Evolutionary conservation across 1,284 basidiomycete genomes (phyloP), one percentile per base, ranked within the genome.

Genomic region (Cystobasidium slooffiae): DNA sequence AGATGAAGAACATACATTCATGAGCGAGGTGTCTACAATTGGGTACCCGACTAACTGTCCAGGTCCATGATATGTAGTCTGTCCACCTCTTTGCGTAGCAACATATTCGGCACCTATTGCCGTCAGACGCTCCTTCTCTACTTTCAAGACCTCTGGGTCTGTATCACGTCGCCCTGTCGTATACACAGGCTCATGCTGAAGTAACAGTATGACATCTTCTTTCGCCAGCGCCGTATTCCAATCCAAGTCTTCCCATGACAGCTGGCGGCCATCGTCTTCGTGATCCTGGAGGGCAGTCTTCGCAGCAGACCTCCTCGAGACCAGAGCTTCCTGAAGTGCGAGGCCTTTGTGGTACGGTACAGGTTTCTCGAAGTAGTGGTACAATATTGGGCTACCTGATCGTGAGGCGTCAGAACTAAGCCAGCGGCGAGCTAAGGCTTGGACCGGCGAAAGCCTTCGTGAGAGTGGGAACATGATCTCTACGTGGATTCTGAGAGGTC

Each of bases 1-100:
- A 56, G 52, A 8, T 2, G 24, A 10, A 10, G 16, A 18, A 22
- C 65, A 49, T 81, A 88, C 86, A 67, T 84, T 81, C 80, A 87
- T 86, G 12, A 84, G 82, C 1, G 84, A 85, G 18, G 98, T 86
- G 83, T 99, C 94, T 56, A 98, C 85, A 65, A 98, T 87, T 0
- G 94, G 93, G 81, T 99, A 99, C 44, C 94, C 97, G 14, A 97
- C 92, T 76, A 99, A 86, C 83, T 99, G 97, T 1, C 97, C 97
- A 0, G 96, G 96, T 0, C 97, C 97, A 82, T 99, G 97, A 82
- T 94, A 99, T 1, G 97, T 99, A 72, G 94, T 87, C 82, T 97
- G 90, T 1, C 96, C 96, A 10, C 96, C 96, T 75, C 97, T 87
- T 76, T 89, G 87, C 1, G 94, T 90, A 44, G 88, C 84, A 51